phyloP scores from a whole-genome alignment of 257 asterid genomes.

The Nicotiana sylvestris region DNA sequence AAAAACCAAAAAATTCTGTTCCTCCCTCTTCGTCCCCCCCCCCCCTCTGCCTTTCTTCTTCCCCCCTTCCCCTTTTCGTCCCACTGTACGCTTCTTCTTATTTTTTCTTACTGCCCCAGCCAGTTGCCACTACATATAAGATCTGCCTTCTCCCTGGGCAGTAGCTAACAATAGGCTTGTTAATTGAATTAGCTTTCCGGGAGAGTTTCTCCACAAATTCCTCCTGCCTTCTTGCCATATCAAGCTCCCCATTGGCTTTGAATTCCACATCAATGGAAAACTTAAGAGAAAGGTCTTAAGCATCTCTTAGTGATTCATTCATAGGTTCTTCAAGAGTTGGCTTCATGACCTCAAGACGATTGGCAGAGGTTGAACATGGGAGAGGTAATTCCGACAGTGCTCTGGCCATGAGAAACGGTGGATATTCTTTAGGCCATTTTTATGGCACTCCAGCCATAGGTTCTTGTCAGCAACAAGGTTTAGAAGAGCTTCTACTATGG shows the following conservation, averaged over 20 bases:
- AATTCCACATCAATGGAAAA: conserved; percentile 51
- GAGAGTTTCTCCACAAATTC: conserved; percentile 42
- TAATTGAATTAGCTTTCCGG: conserved; percentile 29
- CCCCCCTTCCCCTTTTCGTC: too few relatives aligned
- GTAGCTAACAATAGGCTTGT: conserved; percentile 25
- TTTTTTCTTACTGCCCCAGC: conserved; percentile 17
- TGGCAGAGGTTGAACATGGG: conserved; percentile 46
- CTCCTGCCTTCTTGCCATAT: conserved; percentile 37
- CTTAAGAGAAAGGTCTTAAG: conserved; percentile 47
- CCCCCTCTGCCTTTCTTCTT: too few relatives aligned
- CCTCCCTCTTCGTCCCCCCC: too few relatives aligned
- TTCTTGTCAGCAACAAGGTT: conserved; percentile 60
- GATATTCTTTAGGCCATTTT: conserved; percentile 44
- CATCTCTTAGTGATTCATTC: conserved; percentile 51
- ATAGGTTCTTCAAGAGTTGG: conserved; percentile 55
- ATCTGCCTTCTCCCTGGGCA: conserved; percentile 60
- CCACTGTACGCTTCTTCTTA: too few relatives aligned
- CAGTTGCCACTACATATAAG: conserved; percentile 48
- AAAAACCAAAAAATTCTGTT: too few relatives aligned
- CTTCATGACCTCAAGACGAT: conserved; percentile 35
- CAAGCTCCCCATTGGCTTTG: conserved; percentile 43
- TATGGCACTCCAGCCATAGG: conserved; percentile 60
- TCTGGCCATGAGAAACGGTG: conserved; percentile 38
- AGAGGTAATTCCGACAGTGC: conserved; percentile 62
- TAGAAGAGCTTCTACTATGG: conserved; percentile 55